phyloP scores from a whole-genome alignment of 805 yeast species.

The Priceomyces fermenticarens region DNA sequence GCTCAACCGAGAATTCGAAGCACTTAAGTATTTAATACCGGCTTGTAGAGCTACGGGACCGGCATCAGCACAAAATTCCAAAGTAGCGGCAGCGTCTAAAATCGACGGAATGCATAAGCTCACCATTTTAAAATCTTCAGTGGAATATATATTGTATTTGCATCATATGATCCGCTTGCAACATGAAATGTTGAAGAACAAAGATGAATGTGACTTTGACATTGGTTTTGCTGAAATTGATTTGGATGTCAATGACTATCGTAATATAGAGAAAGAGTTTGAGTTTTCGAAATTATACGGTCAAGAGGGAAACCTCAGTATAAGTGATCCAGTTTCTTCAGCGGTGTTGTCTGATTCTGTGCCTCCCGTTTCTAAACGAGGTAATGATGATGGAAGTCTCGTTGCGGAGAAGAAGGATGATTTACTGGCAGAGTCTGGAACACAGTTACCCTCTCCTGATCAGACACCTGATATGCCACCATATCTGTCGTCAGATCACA shows the following conservation, averaged over 20 bases:
- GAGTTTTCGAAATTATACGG: constrained; percentile 38
- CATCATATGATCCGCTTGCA: constrained; percentile 57
- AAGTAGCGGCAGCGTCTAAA: constrained; percentile 28
- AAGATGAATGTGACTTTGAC: constrained; percentile 35
- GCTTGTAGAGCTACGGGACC: constrained; percentile 57
- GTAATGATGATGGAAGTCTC: too few relatives aligned
- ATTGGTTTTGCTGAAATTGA: constrained; percentile 52
- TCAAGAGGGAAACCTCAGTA: too few relatives aligned
- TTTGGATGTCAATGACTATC: constrained; percentile 54
- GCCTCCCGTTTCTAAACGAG: too few relatives aligned
- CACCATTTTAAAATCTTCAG: constrained; percentile 78
- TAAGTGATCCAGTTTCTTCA: not conserved
- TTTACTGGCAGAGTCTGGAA: not conserved
- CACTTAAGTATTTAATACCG: constrained; percentile 72
- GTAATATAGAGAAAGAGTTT: constrained; percentile 57
- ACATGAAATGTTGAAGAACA: constrained; percentile 32
- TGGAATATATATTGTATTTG: constrained; percentile 71
- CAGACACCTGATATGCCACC: constrained; percentile 38
- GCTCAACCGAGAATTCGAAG: constrained; percentile 81
- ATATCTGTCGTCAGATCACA: constrained; percentile 24
- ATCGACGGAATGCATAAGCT: constrained; percentile 74
- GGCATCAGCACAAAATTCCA: constrained; percentile 6
- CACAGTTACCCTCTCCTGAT: constrained; percentile 31
- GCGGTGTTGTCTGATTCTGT: not conserved
- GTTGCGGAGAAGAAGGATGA: not conserved